A percentile compares a stretch with the other conserved stretches of the same genome.
phyloP scores from a whole-genome alignment of 1,139 yeast genomes.

The Yamadazyma spencermartinsiae region DNA sequence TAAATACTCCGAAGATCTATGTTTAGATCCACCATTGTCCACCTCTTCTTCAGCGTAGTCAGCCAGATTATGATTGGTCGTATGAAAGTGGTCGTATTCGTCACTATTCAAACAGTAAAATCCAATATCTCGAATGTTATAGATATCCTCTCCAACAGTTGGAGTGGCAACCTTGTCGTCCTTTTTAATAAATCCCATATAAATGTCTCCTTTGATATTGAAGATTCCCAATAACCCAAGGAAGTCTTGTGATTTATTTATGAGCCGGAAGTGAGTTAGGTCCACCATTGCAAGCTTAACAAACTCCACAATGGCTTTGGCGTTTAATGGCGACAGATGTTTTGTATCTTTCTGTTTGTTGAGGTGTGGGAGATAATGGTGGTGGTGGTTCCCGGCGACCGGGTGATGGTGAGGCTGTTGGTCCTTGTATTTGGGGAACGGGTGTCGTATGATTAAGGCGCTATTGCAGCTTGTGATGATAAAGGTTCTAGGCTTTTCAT shows the following conservation, averaged over 20 bases:
- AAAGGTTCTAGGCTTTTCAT: constrained; percentile 55
- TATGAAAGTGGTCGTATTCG: constrained; percentile 44
- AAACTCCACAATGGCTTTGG: constrained; percentile 54
- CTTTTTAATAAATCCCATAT: constrained; percentile 58
- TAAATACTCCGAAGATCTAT: constrained; percentile 44
- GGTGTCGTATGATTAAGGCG: constrained; percentile 53
- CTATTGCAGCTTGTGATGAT: constrained; percentile 48
- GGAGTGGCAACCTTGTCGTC: constrained; percentile 63
- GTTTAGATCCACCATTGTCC: constrained; percentile 5
- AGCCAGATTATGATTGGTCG: constrained; percentile 7
- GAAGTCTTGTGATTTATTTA: constrained; percentile 39
- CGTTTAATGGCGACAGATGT: constrained; percentile 10
- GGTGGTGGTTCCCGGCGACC: constrained; percentile 12
- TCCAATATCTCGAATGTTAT: constrained; percentile 55
- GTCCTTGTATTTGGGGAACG: constrained; percentile 35
- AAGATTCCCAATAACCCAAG: constrained; percentile 64
- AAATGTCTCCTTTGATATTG: constrained; percentile 53
- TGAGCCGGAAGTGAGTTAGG: constrained; percentile 40
- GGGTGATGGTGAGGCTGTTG: neutral
- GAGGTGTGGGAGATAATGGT: constrained; percentile 6
- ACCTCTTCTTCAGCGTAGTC: constrained; percentile 8
- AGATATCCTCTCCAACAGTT: constrained; percentile 51
- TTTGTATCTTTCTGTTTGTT: constrained; percentile 3
- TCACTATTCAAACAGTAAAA: constrained; percentile 63
- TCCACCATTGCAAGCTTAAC: constrained; percentile 36